Base-by-base conservation (phyloP, 805 yeast species). In the Wickerhamiella sorbophila region DNA sequence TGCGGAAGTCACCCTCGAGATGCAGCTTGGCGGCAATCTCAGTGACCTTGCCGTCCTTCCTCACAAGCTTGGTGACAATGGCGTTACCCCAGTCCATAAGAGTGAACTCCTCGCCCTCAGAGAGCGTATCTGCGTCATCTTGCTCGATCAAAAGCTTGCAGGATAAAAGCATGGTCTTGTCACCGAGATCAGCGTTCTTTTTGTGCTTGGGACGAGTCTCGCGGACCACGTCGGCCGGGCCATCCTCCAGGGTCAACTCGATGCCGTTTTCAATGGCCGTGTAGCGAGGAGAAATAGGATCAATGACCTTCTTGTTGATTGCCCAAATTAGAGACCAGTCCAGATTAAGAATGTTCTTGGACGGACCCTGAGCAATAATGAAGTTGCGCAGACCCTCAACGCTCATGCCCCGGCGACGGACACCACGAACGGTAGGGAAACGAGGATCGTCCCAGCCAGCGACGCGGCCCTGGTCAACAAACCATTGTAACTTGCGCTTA, bases 301-400 rank as follows among this genome's bases (percentile, higher is more conserved):
- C 99, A 61, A 91, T 88, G 52, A 88, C 73, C 70, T 91, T 91
- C 70, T 91, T 91, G 76, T 91, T 91, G 61, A 82, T 74, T 43
- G 97, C 91, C 99, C 99, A 91, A 57, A 91, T 87, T 50, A 85
- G 73, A 51, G 81, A 81, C 99, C 99, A 91, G 63, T 91, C 99
- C 60, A 91, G 71, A 70, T 93, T 91, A 60, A 91, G 79, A 57
- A 91, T 86, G 69, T 91, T 91, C 68, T 80, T 85, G 37, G 97
- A 88, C 33, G 99, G 99, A 56, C 99, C 99, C 69, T 91, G 97
- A 39, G 94, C 74, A 48, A 91, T 70, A 52, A 91, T 82, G 56
- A 91, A 91, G 71, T 83, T 82, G 65, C 88, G 77, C 62, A 91
- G 75, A 51, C 97, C 99, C 69, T 91, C 96, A 49, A 91, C 93